A percentile compares a stretch with the other conserved stretches of the same genome.
phyloP scores from a whole-genome alignment of 352 stramenopile species.

The Phytophthora pluvialis region DNA sequence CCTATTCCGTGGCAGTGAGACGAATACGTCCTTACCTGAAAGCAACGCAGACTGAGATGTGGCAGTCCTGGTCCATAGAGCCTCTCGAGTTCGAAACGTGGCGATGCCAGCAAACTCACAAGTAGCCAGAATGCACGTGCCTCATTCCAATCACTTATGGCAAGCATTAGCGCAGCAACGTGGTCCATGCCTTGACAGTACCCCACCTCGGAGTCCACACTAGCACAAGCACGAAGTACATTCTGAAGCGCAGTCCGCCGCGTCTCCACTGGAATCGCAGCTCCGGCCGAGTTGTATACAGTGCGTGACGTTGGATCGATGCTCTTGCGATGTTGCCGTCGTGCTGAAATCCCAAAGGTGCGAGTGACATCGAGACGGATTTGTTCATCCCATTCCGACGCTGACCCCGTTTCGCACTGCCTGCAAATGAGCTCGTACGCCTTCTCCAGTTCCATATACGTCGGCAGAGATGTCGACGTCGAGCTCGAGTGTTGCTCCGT shows the following conservation, averaged over 20 bases:
- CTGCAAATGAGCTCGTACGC: constrained; percentile 62
- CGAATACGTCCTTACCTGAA: constrained; percentile 46
- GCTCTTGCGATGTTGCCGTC: constrained; percentile 44
- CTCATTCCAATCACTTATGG: constrained; percentile 71
- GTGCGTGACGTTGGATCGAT: constrained; percentile 16
- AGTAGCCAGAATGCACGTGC: constrained; percentile 75
- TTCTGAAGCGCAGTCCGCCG: constrained; percentile 56
- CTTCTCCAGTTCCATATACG: constrained; percentile 25
- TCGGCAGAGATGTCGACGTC: constrained; percentile 10
- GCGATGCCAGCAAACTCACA: constrained; percentile 57
- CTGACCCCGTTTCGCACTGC: constrained; percentile 39
- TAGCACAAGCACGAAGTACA: constrained; percentile 68
- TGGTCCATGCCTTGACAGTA: constrained; percentile 86
- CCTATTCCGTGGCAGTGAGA: background rate
- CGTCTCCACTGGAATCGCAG: constrained; percentile 35
- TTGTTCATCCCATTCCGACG: constrained; percentile 59
- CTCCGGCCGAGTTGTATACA: constrained; percentile 19
- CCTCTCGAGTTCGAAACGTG: constrained; percentile 62
- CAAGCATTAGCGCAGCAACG: constrained; percentile 66
- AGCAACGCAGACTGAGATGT: constrained; percentile 70
- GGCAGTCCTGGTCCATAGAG: constrained; percentile 66
- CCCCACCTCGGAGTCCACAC: constrained; percentile 69
- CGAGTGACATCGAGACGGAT: constrained; percentile 72
- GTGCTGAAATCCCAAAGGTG: constrained; percentile 69
- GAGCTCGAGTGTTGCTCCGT: background rate